phyloP scores from a whole-genome alignment of 495 filamentous ascomycete genomes.

The Penicillium fimorum region DNA sequence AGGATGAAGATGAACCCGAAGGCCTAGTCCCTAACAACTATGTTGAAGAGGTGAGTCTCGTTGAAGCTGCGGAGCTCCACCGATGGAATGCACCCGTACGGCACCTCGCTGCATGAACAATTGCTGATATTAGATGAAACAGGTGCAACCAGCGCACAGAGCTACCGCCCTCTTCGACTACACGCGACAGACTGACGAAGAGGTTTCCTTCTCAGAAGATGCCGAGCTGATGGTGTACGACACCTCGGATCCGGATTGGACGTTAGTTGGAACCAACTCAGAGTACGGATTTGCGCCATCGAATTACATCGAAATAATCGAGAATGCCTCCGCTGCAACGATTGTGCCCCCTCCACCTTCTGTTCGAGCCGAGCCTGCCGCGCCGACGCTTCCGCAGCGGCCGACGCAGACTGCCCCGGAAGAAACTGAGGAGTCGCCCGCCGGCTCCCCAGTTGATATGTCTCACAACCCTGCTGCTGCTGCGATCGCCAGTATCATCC shows the following conservation, averaged over 20 bases:
- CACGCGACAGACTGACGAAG: conserved; percentile 93
- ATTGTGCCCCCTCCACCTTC: conserved; percentile 29
- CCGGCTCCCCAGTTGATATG: conserved; percentile 33
- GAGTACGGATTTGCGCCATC: conserved; percentile 96
- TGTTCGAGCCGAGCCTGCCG: conserved; percentile 28
- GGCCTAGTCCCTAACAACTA: conserved; percentile 96
- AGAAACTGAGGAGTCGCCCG: conserved; percentile 23
- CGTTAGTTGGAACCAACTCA: conserved; percentile 76
- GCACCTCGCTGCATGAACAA: not conserved
- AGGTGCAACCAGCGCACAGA: conserved; percentile 69
- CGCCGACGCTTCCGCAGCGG: conserved; percentile 43
- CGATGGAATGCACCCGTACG: not conserved
- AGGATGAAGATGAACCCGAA: conserved; percentile 92
- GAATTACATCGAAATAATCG: conserved; percentile 83
- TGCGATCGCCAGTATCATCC: conserved; percentile 69
- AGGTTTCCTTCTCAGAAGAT: conserved; percentile 94
- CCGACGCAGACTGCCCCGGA: conserved; percentile 28
- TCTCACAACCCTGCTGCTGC: conserved; percentile 67
- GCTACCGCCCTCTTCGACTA: conserved; percentile 95
- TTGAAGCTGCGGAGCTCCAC: not conserved
- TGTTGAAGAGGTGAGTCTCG: conserved; percentile 78
- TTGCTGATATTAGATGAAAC: conserved; percentile 20
- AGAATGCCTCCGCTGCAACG: conserved; percentile 29
- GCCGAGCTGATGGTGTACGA: conserved; percentile 82
- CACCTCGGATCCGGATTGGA: conserved; percentile 92